Conservation (phyloP, 805 yeast genomes). For the Torulaspora quercuum region DNA sequence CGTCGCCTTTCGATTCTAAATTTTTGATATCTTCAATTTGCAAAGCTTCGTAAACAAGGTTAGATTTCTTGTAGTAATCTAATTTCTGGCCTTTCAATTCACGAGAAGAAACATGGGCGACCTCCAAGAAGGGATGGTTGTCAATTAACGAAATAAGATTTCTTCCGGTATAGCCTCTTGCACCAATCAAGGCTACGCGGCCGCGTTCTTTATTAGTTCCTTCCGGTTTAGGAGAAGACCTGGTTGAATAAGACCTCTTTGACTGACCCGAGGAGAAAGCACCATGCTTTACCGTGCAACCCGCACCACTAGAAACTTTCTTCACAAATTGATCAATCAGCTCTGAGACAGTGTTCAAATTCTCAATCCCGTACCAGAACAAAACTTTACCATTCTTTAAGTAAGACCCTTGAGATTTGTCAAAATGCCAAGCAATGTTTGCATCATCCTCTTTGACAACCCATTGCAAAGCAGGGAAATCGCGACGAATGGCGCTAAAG, state of each 20-base stretch:
- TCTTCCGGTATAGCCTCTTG: constrained; percentile 97
- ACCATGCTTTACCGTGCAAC: constrained; percentile 37
- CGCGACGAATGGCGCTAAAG: constrained; percentile 75
- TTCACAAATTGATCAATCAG: constrained; percentile 56
- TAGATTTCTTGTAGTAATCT: constrained; percentile 79
- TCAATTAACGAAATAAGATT: constrained; percentile 84
- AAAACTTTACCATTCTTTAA: constrained; percentile 82
- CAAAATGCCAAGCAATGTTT: constrained; percentile 87
- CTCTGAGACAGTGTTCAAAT: constrained; percentile 56
- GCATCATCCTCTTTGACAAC: constrained; percentile 84
- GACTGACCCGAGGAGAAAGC: constrained; percentile 48
- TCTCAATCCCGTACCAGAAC: constrained; percentile 89
- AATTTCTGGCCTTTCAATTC: constrained; percentile 85
- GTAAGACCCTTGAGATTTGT: constrained; percentile 91
- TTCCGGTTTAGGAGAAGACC: constrained; percentile 55
- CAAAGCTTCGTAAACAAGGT: constrained; percentile 78
- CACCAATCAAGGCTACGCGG: constrained; percentile 92
- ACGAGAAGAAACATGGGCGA: constrained; percentile 93
- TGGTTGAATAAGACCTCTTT: constrained; percentile 51
- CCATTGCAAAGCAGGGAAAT: constrained; percentile 78
- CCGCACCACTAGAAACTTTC: constrained; percentile 29
- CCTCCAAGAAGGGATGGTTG: constrained; percentile 80
- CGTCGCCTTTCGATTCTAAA: constrained; percentile 69
- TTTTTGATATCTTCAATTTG: constrained; percentile 80
- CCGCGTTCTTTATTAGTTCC: constrained; percentile 62